Conservation (phyloP, 352 stramenopile genomes). For the Pythium dissimile region DNA sequence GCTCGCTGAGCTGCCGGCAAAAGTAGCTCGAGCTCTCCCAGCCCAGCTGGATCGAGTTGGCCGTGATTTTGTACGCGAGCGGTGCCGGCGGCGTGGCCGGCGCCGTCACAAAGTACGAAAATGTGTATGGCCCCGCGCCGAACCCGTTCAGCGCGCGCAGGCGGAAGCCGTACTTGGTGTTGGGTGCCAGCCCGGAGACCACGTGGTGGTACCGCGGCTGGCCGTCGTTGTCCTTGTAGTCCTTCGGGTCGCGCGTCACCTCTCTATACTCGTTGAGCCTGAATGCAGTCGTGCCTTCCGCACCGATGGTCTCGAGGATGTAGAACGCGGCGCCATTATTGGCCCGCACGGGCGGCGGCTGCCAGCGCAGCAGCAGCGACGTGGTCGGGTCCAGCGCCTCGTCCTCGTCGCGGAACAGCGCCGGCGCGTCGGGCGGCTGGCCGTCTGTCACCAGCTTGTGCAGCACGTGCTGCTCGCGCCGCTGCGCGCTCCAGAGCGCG, state of each 20-base stretch:
- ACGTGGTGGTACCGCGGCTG: slow-evolving; percentile 76
- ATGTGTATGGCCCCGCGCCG: slow-evolving; percentile 82
- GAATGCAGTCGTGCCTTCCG: slow-evolving; percentile 63
- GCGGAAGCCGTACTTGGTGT: slow-evolving; percentile 89
- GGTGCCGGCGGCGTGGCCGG: slow-evolving; percentile 65
- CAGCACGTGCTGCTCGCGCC: slow-evolving; percentile 66
- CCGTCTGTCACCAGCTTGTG: slow-evolving; percentile 66
- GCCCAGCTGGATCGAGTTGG: slow-evolving; percentile 68
- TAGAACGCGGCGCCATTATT: slow-evolving; percentile 82
- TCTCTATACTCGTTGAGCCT: slow-evolving; percentile 73
- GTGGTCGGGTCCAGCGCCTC: slow-evolving; percentile 65
- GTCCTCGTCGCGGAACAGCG: slow-evolving; percentile 51
- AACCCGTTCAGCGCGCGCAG: slow-evolving; percentile 90
- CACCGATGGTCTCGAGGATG: slow-evolving; percentile 73
- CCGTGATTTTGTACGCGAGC: slow-evolving; percentile 52
- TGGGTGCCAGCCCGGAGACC: slow-evolving; percentile 60
- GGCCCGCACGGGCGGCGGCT: slow-evolving; percentile 47
- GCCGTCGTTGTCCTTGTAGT: slow-evolving; percentile 78
- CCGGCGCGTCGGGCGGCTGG: slow-evolving; percentile 48
- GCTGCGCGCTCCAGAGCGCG: slow-evolving; percentile 65
- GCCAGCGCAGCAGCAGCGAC: slow-evolving; percentile 63
- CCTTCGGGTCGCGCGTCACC: slow-evolving; percentile 84
- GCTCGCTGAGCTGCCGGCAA: slow-evolving; percentile 57
- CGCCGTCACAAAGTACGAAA: slow-evolving; percentile 82
- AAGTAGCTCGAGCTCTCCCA: slow-evolving; percentile 79